These are phyloP conservation scores for Quercus alba DNA, from an alignment of 306 rosid species.

Conservation along the genomic window DNA sequence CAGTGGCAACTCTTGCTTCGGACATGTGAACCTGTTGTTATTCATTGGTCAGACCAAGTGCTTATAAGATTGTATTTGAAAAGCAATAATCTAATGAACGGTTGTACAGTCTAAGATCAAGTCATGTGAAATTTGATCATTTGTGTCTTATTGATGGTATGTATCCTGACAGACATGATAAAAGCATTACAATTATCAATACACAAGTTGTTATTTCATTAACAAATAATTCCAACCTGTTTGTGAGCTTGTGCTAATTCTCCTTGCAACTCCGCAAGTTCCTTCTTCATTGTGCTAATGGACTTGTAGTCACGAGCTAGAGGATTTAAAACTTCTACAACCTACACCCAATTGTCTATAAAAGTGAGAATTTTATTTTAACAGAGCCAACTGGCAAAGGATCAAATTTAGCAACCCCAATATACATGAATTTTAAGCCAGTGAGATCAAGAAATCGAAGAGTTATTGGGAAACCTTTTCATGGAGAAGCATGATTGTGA, in stretches of 20 bases:
- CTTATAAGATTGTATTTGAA: background rate
- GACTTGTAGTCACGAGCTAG: conserved; percentile 90
- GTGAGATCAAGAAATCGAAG: background rate
- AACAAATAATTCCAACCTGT: conserved; percentile 40
- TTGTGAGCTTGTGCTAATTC: conserved; percentile 81
- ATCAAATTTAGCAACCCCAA: background rate
- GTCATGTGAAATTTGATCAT: background rate
- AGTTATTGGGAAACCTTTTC: conserved; percentile 60
- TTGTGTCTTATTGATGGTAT: background rate
- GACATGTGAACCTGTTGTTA: conserved; percentile 86
- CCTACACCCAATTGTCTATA: conserved; percentile 26
- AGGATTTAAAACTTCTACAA: conserved; percentile 80
- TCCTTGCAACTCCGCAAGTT: conserved; percentile 84
- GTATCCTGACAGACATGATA: background rate
- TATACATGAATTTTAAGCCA: background rate
- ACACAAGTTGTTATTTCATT: background rate
- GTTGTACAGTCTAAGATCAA: background rate
- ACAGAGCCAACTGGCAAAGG: background rate
- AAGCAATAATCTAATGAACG: background rate
- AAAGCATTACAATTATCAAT: background rate
- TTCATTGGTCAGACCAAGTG: conserved; percentile 23
- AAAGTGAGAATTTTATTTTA: background rate
- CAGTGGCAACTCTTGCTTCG: conserved; percentile 88
- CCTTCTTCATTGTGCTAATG: conserved; percentile 88
- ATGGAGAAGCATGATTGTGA: conserved; percentile 90